A percentile compares a stretch with the other conserved stretches of the same genome.
phyloP scores from a whole-genome alignment of 345 rosid genomes.

The Anastatica hierochuntica region DNA sequence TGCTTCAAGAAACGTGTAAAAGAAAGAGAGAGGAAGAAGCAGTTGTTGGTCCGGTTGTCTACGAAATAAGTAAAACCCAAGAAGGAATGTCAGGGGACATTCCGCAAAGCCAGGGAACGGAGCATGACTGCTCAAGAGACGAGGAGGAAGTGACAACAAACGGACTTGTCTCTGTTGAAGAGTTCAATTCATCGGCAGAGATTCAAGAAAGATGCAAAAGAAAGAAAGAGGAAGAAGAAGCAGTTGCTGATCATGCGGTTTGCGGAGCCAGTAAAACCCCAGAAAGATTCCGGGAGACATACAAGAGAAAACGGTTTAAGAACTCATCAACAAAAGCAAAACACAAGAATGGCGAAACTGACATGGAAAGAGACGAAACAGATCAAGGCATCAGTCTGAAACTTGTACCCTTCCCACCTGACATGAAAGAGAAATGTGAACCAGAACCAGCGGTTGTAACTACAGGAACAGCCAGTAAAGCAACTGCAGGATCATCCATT shows the following conservation, averaged over 20 bases:
- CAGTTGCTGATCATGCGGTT: not conserved
- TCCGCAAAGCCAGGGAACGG: not conserved
- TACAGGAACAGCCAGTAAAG: slow-evolving; percentile 38
- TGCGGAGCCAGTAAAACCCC: slow-evolving; percentile 18
- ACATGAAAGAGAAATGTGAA: slow-evolving; percentile 20
- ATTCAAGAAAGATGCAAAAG: slow-evolving; percentile 12
- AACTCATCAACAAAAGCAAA: slow-evolving; percentile 8
- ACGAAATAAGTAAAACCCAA: slow-evolving; percentile 4
- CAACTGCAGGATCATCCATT: slow-evolving; percentile 33
- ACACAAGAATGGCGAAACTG: slow-evolving; percentile 9
- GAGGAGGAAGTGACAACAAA: not conserved
- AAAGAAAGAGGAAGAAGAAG: slow-evolving; percentile 16
- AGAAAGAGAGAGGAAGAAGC: slow-evolving; percentile 13
- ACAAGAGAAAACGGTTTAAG: slow-evolving; percentile 22
- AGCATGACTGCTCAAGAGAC: slow-evolving; percentile 11
- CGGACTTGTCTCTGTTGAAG: slow-evolving; percentile 10
- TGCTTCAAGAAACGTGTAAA: slow-evolving; percentile 5
- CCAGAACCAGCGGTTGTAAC: slow-evolving; percentile 20
- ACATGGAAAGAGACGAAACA: slow-evolving; percentile 3
- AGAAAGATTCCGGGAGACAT: slow-evolving; percentile 20
- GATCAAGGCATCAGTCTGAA: slow-evolving; percentile 22
- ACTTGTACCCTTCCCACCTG: slow-evolving; percentile 20
- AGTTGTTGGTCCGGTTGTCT: not conserved
- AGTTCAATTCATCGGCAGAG: slow-evolving; percentile 8
- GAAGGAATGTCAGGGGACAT: not conserved